phyloP scores from a whole-genome alignment of 345 rosid species.

The Salix purpurea region DNA sequence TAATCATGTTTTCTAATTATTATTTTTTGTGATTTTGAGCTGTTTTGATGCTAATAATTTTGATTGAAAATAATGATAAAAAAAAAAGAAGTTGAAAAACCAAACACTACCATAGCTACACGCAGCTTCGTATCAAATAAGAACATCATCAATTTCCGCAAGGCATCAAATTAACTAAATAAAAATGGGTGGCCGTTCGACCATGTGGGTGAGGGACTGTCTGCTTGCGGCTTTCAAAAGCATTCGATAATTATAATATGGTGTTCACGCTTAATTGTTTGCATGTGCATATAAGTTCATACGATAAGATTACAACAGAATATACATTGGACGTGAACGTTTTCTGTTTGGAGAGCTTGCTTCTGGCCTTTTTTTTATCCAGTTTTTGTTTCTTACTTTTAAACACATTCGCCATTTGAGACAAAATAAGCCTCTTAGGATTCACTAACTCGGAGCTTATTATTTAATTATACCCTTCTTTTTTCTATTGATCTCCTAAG shows the following conservation, averaged over 20 bases:
- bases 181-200: background rate
- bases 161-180: background rate
- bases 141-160: background rate
- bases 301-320: background rate
- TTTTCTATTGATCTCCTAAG: background rate
- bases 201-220: background rate
- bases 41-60: too few relatives aligned
- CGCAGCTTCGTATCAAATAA: background rate
- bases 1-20: too few relatives aligned
- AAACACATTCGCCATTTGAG: background rate
- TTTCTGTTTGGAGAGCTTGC: constrained; percentile 3
- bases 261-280: background rate
- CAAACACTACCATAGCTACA: too few relatives aligned
- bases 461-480: background rate
- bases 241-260: background rate
- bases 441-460: background rate
- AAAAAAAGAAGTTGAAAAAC: too few relatives aligned
- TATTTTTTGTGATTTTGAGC: too few relatives aligned
- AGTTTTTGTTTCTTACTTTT: background rate
- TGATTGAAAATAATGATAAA: too few relatives aligned
- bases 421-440: background rate
- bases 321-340: background rate
- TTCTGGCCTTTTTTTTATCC: background rate
- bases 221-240: background rate
- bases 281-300: background rate